Percentiles rank a stretch among this genome's conserved stretches.
Evolutionary conservation across 2,329 filamentous ascomycete genomes (phyloP).

Genomic region (Coleophoma cylindrospora): DNA sequence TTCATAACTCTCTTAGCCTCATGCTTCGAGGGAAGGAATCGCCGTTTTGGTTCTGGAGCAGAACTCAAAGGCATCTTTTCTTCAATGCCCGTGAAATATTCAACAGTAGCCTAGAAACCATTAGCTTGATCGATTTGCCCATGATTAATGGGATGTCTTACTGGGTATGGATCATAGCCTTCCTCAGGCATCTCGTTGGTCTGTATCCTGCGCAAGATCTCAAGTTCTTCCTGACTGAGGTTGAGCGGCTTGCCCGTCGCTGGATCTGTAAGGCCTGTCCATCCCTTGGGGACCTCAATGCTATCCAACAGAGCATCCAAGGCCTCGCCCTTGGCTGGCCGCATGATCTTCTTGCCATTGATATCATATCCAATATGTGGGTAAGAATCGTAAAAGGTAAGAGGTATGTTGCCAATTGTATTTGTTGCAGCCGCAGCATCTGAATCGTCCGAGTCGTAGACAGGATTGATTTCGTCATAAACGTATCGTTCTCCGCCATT

Average conservation of each 20-base stretch:
- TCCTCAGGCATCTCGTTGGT: constrained; percentile 84
- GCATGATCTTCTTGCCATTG: constrained; percentile 96
- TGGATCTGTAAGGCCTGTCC: constrained; percentile 93
- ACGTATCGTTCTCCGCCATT: constrained; percentile 88
- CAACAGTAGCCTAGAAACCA: constrained; percentile 64
- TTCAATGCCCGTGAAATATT: constrained; percentile 86
- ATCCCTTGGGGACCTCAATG: constrained; percentile 94
- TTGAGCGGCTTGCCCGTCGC: constrained; percentile 89
- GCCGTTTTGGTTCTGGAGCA: constrained; percentile 90
- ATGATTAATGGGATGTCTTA: constrained; percentile 30
- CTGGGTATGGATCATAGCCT: constrained; percentile 88
- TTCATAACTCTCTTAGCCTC: constrained; percentile 97
- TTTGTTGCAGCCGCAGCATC: constrained; percentile 76
- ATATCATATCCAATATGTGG: constrained; percentile 99
- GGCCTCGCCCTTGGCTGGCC: constrained; percentile 88
- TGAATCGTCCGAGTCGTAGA: constrained; percentile 94
- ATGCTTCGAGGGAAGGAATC: constrained; percentile 94
- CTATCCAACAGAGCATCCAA: constrained; percentile 91
- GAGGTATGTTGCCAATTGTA: constrained; percentile 91
- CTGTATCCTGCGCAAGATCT: constrained; percentile 82
- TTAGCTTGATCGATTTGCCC: constrained; percentile 14
- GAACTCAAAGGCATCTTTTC: constrained; percentile 94
- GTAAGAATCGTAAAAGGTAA: constrained; percentile 95
- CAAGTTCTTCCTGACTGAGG: constrained; percentile 80
- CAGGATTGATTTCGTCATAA: constrained; percentile 88